These are phyloP conservation scores for Candida sp. DNA, from an alignment of 1,139 yeast genomes.

Conservation along the genomic window DNA sequence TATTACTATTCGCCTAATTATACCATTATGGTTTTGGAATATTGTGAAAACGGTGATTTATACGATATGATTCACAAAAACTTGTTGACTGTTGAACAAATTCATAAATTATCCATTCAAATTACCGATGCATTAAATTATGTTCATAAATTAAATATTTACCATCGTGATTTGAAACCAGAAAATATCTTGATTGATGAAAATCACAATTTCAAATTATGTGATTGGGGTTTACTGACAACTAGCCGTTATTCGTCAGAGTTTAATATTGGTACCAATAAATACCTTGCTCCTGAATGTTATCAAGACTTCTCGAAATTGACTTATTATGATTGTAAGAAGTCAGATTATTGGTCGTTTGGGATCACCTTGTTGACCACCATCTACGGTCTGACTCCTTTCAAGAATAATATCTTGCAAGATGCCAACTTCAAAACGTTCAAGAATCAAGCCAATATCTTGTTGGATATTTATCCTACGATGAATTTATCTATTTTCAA, in stretches of 20 bases:
- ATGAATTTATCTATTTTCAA: slow-evolving; percentile 36
- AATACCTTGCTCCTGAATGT: slow-evolving; percentile 57
- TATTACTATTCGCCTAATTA: slow-evolving; percentile 26
- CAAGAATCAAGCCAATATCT: slow-evolving; percentile 29
- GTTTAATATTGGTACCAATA: slow-evolving; percentile 54
- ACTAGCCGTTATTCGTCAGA: slow-evolving; percentile 30
- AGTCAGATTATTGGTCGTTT: slow-evolving; percentile 41
- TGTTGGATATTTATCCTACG: slow-evolving; percentile 41
- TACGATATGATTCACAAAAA: slow-evolving; percentile 39
- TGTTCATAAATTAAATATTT: slow-evolving; percentile 42
- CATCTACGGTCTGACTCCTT: slow-evolving; percentile 47
- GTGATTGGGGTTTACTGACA: slow-evolving; percentile 59
- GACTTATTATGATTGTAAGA: slow-evolving; percentile 29
- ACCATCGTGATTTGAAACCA: slow-evolving; percentile 55
- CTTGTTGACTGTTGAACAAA: slow-evolving; percentile 17
- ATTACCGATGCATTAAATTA: slow-evolving; percentile 35
- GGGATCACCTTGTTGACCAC: slow-evolving; percentile 44
- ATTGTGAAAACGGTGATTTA: slow-evolving; percentile 47
- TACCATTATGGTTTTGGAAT: slow-evolving; percentile 46
- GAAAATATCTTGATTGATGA: slow-evolving; percentile 46
- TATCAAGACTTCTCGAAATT: slow-evolving; percentile 15
- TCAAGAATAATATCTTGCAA: slow-evolving; percentile 23
- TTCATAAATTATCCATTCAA: slow-evolving; percentile 33
- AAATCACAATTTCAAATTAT: slow-evolving; percentile 41
- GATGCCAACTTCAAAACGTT: slow-evolving; percentile 39